phyloP scores from a whole-genome alignment of 2,329 filamentous ascomycete species.

The Hymenoscyphus linearis region DNA sequence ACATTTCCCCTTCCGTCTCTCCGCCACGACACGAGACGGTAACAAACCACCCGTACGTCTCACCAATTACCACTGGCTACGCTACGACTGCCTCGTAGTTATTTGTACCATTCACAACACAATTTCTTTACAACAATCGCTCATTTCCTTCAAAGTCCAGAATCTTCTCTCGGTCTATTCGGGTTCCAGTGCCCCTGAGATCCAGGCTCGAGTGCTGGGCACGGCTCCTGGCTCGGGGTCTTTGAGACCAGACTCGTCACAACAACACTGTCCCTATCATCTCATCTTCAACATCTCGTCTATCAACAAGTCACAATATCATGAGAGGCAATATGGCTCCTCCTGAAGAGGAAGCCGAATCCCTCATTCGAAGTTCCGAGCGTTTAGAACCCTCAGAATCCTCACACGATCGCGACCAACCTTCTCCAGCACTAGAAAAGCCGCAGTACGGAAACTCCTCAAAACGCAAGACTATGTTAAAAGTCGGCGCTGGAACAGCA shows the following conservation, averaged over 20 bases:
- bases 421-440: background rate
- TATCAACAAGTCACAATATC: background rate
- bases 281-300: background rate
- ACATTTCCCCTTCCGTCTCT: background rate
- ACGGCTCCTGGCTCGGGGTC: background rate
- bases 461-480: slow-evolving; percentile 1
- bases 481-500: slow-evolving; percentile 5
- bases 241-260: background rate
- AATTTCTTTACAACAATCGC: no score
- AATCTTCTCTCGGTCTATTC: background rate
- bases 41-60: background rate
- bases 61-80: background rate
- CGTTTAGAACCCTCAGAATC: background rate
- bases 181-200: background rate
- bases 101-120: no score
- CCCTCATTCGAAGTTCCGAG: slow-evolving; percentile 3
- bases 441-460: background rate
- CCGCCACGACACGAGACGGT: background rate
- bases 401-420: background rate
- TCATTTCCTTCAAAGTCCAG: background rate
- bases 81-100: background rate
- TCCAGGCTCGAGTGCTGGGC: background rate
- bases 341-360: slow-evolving; percentile 4
- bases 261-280: background rate
- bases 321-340: slow-evolving; percentile 2